Conservation (phyloP, 2,329 filamentous ascomycete genomes). For the Trichoderma hamatum region DNA sequence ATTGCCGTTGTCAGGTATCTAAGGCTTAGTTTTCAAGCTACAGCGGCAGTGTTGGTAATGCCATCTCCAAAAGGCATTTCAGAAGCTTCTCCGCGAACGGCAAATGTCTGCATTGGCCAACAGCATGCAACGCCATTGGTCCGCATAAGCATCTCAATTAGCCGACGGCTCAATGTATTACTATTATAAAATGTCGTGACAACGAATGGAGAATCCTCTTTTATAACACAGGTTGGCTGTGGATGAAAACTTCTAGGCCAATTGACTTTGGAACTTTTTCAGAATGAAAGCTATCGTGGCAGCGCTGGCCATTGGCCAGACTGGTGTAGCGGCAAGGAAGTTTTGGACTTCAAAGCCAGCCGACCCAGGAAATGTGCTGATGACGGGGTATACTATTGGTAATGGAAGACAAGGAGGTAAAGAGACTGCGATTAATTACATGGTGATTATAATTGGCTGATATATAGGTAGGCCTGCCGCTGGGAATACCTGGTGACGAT, state of each 20-base stretch:
- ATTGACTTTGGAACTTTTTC: background rate
- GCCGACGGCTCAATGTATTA: slow-evolving; percentile 6
- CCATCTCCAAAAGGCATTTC: background rate
- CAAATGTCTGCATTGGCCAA: background rate
- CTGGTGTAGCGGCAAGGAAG: slow-evolving; percentile 8
- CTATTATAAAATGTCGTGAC: background rate
- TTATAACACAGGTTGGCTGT: background rate
- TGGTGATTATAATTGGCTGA: background rate
- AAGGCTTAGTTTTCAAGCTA: slow-evolving; percentile 6
- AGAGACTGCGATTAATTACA: background rate
- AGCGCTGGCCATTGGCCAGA: slow-evolving; percentile 14
- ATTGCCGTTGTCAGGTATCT: background rate
- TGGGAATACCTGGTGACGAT: slow-evolving; percentile 48
- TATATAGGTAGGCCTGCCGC: slow-evolving; percentile 39
- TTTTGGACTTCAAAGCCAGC: slow-evolving; percentile 24
- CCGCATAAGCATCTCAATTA: slow-evolving; percentile 1
- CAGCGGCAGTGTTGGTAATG: background rate
- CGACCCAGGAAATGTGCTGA: slow-evolving; percentile 33
- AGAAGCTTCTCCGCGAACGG: slow-evolving; percentile 4
- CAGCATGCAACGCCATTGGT: background rate
- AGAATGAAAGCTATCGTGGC: slow-evolving; percentile 8
- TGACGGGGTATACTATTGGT: slow-evolving; percentile 49
- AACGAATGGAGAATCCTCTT: background rate
- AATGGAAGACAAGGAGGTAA: slow-evolving; percentile 52
- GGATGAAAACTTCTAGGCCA: background rate